These are phyloP conservation scores for Zymoseptoria crescenta DNA, from an alignment of 2,329 filamentous ascomycete species.

Conservation along the genomic window DNA sequence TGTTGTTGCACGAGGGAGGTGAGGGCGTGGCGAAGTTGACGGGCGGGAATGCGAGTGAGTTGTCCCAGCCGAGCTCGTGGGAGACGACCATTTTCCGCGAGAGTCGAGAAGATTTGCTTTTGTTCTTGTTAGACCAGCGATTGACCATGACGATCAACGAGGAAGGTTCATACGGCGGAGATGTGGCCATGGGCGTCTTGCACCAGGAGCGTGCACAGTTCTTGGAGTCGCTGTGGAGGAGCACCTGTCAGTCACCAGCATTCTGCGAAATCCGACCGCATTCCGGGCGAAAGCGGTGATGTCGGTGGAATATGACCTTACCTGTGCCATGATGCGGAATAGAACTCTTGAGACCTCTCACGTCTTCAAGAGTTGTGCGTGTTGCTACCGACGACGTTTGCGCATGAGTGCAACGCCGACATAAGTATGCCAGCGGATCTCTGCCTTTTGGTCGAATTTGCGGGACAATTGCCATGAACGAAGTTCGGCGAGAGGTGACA, in stretches of 20 bases:
- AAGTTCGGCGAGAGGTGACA: neutral
- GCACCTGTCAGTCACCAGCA: slow-evolving; percentile 11
- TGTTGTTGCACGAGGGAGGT: slow-evolving; percentile 83
- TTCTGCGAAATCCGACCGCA: neutral
- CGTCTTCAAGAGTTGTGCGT: slow-evolving; percentile 26
- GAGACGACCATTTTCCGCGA: slow-evolving; percentile 72
- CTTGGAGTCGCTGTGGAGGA: slow-evolving; percentile 66
- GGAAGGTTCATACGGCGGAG: slow-evolving; percentile 62
- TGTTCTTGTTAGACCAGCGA: neutral
- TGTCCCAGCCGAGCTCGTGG: slow-evolving; percentile 61
- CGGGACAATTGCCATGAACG: neutral
- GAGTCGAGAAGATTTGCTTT: slow-evolving; percentile 74
- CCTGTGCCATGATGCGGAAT: slow-evolving; percentile 5
- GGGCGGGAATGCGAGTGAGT: slow-evolving; percentile 63
- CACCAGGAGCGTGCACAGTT: slow-evolving; percentile 85
- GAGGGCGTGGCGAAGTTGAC: slow-evolving; percentile 72
- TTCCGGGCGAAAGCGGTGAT: neutral
- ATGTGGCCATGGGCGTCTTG: slow-evolving; percentile 87
- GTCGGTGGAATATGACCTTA: slow-evolving; percentile 1
- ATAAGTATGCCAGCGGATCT: neutral
- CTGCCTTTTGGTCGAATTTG: neutral
- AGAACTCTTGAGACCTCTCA: slow-evolving; percentile 32
- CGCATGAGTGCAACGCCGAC: slow-evolving; percentile 20
- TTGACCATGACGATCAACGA: neutral
- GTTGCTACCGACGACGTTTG: slow-evolving; percentile 23